These are phyloP conservation scores for Pezicula rhizophila DNA, from an alignment of 2,329 filamentous ascomycete genomes.

Conservation along the genomic window DNA sequence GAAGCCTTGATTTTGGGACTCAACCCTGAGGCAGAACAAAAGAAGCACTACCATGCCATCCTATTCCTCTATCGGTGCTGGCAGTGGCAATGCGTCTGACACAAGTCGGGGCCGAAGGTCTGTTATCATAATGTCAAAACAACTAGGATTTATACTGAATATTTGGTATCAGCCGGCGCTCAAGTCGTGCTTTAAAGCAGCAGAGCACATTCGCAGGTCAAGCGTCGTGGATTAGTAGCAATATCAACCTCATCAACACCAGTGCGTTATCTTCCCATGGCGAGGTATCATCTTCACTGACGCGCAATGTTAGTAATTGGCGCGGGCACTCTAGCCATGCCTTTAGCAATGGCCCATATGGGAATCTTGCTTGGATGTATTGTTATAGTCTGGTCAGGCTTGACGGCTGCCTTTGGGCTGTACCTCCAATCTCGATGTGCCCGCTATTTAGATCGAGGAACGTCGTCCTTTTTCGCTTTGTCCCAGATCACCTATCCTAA, in stretches of 20 bases:
- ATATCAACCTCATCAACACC: constrained; percentile 93
- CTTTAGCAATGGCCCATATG: constrained; percentile 85
- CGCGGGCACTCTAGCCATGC: constrained; percentile 76
- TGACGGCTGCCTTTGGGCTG: constrained; percentile 84
- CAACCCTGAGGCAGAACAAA: not conserved
- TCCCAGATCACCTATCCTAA: constrained; percentile 97
- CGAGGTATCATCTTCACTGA: constrained; percentile 15
- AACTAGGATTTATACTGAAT: constrained; percentile 1
- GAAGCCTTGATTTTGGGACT: no score
- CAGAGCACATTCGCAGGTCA: constrained; percentile 57
- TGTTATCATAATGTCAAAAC: not conserved
- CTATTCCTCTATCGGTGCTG: constrained; percentile 20
- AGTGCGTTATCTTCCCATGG: constrained; percentile 49
- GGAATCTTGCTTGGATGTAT: constrained; percentile 79
- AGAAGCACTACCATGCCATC: constrained; percentile 15
- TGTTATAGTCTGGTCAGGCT: constrained; percentile 85
- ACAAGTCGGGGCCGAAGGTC: constrained; percentile 20
- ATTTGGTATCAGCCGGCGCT: constrained; percentile 15
- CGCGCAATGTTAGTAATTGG: constrained; percentile 66
- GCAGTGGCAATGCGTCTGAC: constrained; percentile 18
- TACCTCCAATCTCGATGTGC: constrained; percentile 93
- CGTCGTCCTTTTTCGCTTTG: constrained; percentile 89
- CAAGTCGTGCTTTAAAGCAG: constrained; percentile 54
- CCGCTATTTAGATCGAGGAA: constrained; percentile 83
- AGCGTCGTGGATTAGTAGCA: constrained; percentile 83